These are phyloP conservation scores for Polyporus tsugae DNA, from an alignment of 1,284 basidiomycete species.

Conservation along the genomic window DNA sequence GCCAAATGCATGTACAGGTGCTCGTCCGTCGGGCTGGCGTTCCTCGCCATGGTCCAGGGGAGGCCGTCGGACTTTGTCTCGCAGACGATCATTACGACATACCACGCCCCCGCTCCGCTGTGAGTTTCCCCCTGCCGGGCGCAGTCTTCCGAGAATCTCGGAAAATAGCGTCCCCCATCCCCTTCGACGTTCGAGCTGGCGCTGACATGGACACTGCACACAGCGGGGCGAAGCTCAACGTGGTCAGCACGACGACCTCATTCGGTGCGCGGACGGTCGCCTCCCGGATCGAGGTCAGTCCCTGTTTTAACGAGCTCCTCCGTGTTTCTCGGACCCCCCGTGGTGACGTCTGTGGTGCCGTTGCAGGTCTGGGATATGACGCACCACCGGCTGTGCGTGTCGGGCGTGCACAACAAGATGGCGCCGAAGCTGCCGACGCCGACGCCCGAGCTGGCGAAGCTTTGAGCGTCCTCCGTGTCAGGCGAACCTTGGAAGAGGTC, in stretches of 20 bases:
- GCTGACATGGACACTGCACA: background rate
- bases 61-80: conserved; percentile 49
- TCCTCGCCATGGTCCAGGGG: conserved; percentile 49
- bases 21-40: conserved; percentile 48
- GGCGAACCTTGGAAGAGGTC: background rate
- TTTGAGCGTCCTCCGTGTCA: background rate
- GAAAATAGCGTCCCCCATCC: background rate
- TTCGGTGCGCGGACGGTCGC: conserved; percentile 21
- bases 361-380: conserved; percentile 42
- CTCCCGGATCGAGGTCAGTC: conserved; percentile 13
- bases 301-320: background rate
- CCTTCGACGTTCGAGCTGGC: background rate
- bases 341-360: background rate
- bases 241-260: conserved; percentile 20
- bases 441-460: background rate
- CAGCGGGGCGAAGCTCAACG: conserved; percentile 20
- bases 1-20: conserved; percentile 52
- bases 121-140: conserved; percentile 3
- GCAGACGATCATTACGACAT: conserved; percentile 57
- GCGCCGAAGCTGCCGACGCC: conserved; percentile 21
- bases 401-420: conserved; percentile 52
- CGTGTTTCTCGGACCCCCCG: background rate
- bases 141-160: background rate
- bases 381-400: conserved; percentile 49
- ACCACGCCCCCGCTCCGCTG: conserved; percentile 40